A percentile compares a stretch with the other conserved stretches of the same genome.
These are phyloP conservation scores for Paecilomyces fulvus DNA, from an alignment of 2,329 filamentous ascomycete species.

Conservation along the genomic window DNA sequence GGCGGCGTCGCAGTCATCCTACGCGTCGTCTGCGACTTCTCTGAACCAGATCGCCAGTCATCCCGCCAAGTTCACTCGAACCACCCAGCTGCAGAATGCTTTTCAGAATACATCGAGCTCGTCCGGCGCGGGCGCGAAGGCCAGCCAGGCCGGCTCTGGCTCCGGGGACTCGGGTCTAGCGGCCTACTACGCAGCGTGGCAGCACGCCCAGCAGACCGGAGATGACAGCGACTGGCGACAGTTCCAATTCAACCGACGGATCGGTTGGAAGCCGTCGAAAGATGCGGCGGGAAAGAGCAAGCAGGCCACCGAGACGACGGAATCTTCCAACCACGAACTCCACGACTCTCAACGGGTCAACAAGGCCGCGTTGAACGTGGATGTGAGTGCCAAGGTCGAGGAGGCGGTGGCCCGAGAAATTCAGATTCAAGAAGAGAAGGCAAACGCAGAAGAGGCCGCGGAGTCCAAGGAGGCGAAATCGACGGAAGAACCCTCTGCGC, in stretches of 20 bases:
- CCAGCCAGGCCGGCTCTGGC: constrained; percentile 51
- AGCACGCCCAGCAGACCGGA: constrained; percentile 62
- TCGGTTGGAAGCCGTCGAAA: constrained; percentile 69
- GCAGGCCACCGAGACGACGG: constrained; percentile 13
- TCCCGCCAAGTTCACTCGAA: constrained; percentile 44
- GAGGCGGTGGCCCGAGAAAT: constrained; percentile 76
- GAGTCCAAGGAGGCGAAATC: constrained; percentile 19
- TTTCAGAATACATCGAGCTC: constrained; percentile 56
- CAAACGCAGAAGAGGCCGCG: constrained; percentile 32
- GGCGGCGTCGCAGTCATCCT: constrained; percentile 80
- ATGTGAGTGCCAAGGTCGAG: constrained; percentile 67
- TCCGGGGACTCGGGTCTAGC: constrained; percentile 61
- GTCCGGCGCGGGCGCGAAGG: constrained; percentile 43
- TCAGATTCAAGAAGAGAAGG: constrained; percentile 48
- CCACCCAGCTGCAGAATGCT: constrained; percentile 65
- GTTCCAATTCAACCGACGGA: constrained; percentile 77
- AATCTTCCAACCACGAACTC: constrained; percentile 42
- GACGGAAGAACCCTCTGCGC: constrained; percentile 10
- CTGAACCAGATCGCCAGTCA: constrained; percentile 46
- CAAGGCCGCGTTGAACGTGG: constrained; percentile 41
- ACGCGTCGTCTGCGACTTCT: constrained; percentile 56
- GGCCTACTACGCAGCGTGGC: constrained; percentile 86
- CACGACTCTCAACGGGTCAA: constrained; percentile 42
- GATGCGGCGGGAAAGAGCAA: constrained; percentile 28
- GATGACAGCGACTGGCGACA: constrained; percentile 81